A percentile compares a stretch with the other conserved stretches of the same genome.
These are phyloP conservation scores for Linaria vulgaris DNA, from an alignment of 257 asterid genomes.

Conservation along the genomic window DNA sequence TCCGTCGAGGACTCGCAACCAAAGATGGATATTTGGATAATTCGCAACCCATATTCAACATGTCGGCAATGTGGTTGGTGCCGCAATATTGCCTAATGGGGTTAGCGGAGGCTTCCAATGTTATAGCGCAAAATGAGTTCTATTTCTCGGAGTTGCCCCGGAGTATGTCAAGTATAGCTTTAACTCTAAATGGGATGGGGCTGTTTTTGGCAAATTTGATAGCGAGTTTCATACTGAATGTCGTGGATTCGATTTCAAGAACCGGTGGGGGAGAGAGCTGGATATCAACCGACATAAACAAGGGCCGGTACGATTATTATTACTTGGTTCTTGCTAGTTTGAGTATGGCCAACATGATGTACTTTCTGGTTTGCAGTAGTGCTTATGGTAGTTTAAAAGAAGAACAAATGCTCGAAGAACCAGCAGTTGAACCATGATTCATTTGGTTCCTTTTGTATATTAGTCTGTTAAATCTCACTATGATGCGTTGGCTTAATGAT, in stretches of 20 bases:
- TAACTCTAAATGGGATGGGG: conserved; percentile 43
- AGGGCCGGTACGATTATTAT: conserved; percentile 69
- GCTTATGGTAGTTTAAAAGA: conserved; percentile 50
- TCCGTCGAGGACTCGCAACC: conserved; percentile 31
- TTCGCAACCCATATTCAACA: neutral
- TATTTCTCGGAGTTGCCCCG: conserved; percentile 60
- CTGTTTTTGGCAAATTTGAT: conserved; percentile 40
- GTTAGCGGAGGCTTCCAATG: conserved; percentile 55
- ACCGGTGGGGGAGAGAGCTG: conserved; percentile 57
- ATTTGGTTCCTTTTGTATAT: no score
- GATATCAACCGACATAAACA: conserved; percentile 57
- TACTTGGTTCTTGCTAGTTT: conserved; percentile 60
- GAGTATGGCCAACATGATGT: conserved; percentile 47
- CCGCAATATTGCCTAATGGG: conserved; percentile 60
- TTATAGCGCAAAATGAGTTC: conserved; percentile 61
- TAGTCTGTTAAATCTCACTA: no score
- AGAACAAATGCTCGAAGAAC: conserved; percentile 16
- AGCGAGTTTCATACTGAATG: conserved; percentile 55
- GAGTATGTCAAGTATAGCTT: conserved; percentile 73
- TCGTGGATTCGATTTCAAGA: conserved; percentile 34
- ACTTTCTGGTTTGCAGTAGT: conserved; percentile 48
- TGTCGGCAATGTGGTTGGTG: conserved; percentile 74
- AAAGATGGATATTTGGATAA: neutral
- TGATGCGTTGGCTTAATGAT: no score
- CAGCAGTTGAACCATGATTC: conserved; percentile 9